Evolutionary conservation across 441 rosid genomes (phyloP).

Genomic region (Adansonia grandidieri): DNA sequence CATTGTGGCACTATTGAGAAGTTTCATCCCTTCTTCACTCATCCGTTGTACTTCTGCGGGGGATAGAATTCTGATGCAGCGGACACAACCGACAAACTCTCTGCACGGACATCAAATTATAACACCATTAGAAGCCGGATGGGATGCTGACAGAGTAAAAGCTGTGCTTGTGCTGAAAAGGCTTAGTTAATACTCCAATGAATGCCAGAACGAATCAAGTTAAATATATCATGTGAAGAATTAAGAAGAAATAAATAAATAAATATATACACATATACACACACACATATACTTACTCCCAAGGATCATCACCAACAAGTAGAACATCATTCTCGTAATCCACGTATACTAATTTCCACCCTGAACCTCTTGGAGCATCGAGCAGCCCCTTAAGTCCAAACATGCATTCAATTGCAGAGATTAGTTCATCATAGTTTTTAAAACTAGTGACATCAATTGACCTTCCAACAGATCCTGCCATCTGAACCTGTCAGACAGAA

Average conservation of each 20-base stretch:
- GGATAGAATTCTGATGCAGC: slow-evolving; percentile 92
- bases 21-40: slow-evolving; percentile 99
- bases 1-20: slow-evolving; percentile 69
- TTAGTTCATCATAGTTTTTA: slow-evolving; percentile 53
- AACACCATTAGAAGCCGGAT: slow-evolving; percentile 7
- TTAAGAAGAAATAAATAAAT: background rate
- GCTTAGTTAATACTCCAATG: no score
- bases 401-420: no score
- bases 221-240: no score
- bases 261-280: no score
- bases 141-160: background rate
- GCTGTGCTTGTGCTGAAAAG: no score
- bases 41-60: slow-evolving; percentile 95
- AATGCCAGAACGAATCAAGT: no score
- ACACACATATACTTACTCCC: slow-evolving; percentile 71
- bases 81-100: slow-evolving; percentile 93
- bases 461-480: slow-evolving; percentile 94
- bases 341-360: slow-evolving; percentile 94
- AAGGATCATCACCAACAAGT: slow-evolving; percentile 96
- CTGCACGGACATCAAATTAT: slow-evolving; percentile 41
- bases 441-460: slow-evolving; percentile 88
- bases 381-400: slow-evolving; percentile 85
- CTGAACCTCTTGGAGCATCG: slow-evolving; percentile 69
- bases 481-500: slow-evolving; percentile 71
- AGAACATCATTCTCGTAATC: slow-evolving; percentile 94